Base-by-base conservation (phyloP, 176 grass and related monocot genomes). In the Aegilops bicornis region DNA sequence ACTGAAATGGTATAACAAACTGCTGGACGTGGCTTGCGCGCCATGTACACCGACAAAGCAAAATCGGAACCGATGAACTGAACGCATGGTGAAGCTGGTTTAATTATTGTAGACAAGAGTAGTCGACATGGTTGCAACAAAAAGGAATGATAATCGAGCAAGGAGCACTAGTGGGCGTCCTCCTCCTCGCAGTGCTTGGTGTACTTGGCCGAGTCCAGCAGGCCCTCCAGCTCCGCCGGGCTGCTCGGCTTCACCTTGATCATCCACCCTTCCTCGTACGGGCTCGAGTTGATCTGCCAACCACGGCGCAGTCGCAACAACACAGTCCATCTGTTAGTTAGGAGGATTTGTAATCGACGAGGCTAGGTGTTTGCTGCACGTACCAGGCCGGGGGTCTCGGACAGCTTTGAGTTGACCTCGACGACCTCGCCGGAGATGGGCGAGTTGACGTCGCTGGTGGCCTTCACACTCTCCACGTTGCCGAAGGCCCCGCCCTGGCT, bases 401-500 rank as follows among this genome's bases (percentile, higher is more conserved):
- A 45, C 27, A 99, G 89, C 87, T 96, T 97, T 9, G 90, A 32
- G 33, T 97, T 99, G 64, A 99, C 68, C 20, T 59, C 56, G 56
- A 59, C 56, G 56, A 59, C 56, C 90, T 97, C 92, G 37, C 97
- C 97, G 54, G 94, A 99, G 73, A 99, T 52, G 6, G 97, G 97
- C 29, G 89, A 94, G 82, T 99, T 99, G 33, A 99, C 77, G 63
- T 99, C 97, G 77, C 97, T 99, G 19, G 97, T 99, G 19, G 97
- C 97, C 66, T 99, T 99, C 76, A 99, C 97, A 82, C 97, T 99
- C 90, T 99, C 97, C 66, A 99, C 97, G 43, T 95, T 90, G 43
- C 97, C 94, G 75, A 99, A 99, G 36, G 86, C 45, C 25, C 78
- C 86, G 69, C 94, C 97, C 70, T 89, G 85, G 2, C 56, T 59